Evolutionary conservation across 2,329 filamentous ascomycete species (phyloP).

Genomic region (Colletotrichum musicola): DNA sequence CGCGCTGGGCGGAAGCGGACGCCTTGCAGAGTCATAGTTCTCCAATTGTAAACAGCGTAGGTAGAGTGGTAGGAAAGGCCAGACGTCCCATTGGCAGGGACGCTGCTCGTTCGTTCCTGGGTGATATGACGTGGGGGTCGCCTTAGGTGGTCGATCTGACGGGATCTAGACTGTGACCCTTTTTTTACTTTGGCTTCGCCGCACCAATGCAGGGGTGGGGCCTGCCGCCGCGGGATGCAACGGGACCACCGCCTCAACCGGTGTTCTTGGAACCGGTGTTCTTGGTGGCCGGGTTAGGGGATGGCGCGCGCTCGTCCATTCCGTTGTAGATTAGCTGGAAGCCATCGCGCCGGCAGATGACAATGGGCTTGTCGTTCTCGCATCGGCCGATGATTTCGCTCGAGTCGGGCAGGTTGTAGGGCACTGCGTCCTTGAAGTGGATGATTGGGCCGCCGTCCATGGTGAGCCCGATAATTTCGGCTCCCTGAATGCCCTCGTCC

Average conservation of each 20-base stretch:
- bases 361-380: constrained; percentile 51
- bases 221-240: constrained; percentile 32
- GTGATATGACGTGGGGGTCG: constrained; percentile 32
- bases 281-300: constrained; percentile 31
- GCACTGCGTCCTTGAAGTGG: constrained; percentile 54
- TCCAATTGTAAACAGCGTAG: constrained; percentile 15
- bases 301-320: constrained; percentile 27
- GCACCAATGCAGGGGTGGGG: constrained; percentile 36
- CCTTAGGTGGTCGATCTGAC: constrained; percentile 17
- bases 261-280: constrained; percentile 21
- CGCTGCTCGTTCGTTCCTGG: constrained; percentile 35
- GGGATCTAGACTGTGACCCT: constrained; percentile 32
- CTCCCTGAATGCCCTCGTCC: constrained; percentile 45
- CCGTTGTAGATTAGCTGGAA: constrained; percentile 48
- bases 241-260: constrained; percentile 28
- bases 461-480: constrained; percentile 59
- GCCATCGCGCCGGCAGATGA: constrained; percentile 53
- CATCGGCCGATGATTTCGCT: constrained; percentile 54
- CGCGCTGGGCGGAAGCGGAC: constrained; percentile 22
- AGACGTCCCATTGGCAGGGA: constrained; percentile 21
- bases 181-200: constrained; percentile 34
- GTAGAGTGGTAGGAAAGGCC: background rate
- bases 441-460: constrained; percentile 60
- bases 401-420: constrained; percentile 47
- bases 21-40: constrained; percentile 18